These are phyloP conservation scores for Lodderomyces parapsilosis DNA, from an alignment of 1,139 yeast species.

Conservation along the genomic window DNA sequence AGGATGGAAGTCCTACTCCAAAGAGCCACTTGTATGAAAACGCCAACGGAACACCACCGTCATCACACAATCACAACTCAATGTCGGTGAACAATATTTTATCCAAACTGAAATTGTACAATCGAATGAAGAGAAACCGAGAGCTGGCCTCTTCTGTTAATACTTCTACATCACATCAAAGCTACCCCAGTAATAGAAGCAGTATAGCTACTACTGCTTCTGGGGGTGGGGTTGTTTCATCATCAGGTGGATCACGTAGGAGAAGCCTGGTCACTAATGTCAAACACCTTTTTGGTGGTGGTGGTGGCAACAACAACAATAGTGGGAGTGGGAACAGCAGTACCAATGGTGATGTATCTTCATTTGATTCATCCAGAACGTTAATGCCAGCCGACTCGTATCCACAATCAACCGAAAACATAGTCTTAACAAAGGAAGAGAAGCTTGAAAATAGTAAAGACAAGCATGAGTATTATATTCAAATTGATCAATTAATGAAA, in stretches of 20 bases:
- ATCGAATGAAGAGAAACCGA: slow-evolving; percentile 37
- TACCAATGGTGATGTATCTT: not conserved
- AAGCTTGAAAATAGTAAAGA: slow-evolving; percentile 32
- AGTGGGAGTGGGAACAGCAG: slow-evolving; percentile 4
- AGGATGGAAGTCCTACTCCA: slow-evolving; percentile 14
- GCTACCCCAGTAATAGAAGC: slow-evolving; percentile 22
- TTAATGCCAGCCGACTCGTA: slow-evolving; percentile 5
- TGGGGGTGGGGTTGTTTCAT: slow-evolving; percentile 7
- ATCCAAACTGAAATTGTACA: slow-evolving; percentile 38
- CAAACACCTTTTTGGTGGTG: slow-evolving; percentile 3
- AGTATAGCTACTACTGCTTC: slow-evolving; percentile 26
- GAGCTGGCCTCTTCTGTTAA: slow-evolving; percentile 35
- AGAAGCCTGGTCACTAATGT: slow-evolving; percentile 19
- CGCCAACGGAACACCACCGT: not conserved
- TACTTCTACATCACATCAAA: slow-evolving; percentile 23
- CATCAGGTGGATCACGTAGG: slow-evolving; percentile 22
- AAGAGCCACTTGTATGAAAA: not conserved
- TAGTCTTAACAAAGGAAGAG: slow-evolving; percentile 19
- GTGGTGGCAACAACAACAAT: slow-evolving; percentile 5
- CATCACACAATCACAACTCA: not conserved
- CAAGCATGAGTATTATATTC: slow-evolving; percentile 40
- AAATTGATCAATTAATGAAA: slow-evolving; percentile 17
- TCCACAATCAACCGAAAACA: not conserved
- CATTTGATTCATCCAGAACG: slow-evolving; percentile 8
- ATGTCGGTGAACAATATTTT: slow-evolving; percentile 26